Evolutionary conservation across 257 asterid genomes (phyloP).

Genomic region (Osmanthus fragrans): DNA sequence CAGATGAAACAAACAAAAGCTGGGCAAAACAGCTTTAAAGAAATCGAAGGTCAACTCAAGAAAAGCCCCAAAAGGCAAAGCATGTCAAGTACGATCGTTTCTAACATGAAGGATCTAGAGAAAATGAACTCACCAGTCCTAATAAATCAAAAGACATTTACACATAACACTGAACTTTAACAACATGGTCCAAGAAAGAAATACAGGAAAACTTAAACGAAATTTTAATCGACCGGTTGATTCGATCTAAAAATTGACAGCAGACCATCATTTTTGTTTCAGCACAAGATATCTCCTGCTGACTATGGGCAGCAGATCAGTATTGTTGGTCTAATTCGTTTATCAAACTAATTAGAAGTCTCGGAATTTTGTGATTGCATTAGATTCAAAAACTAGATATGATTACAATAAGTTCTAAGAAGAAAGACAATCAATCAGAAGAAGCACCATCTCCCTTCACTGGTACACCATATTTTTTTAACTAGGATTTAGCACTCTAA

Average conservation of each 20-base stretch:
- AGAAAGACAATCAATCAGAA: not conserved
- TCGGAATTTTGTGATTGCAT: not conserved
- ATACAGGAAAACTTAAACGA: not conserved
- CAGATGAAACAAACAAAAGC: not conserved
- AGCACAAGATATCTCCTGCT: too few relatives aligned
- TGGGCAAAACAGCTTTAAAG: constrained; percentile 12
- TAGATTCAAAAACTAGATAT: not conserved
- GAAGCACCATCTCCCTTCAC: not conserved
- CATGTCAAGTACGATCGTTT: not conserved
- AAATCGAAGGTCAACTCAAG: constrained; percentile 22
- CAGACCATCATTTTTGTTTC: too few relatives aligned
- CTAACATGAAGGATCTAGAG: not conserved
- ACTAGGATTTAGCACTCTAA: not conserved
- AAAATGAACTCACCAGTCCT: not conserved
- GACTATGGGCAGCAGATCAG: too few relatives aligned
- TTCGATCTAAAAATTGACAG: too few relatives aligned
- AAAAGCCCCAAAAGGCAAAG: not conserved
- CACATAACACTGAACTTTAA: not conserved
- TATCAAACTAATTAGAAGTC: not conserved
- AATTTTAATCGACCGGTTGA: not conserved
- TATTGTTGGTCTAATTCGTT: too few relatives aligned
- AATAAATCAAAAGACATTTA: not conserved
- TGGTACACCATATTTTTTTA: not conserved
- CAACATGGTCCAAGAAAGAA: not conserved
- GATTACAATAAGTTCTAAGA: not conserved